A percentile compares a stretch with the other conserved stretches of the same genome.
Evolutionary conservation across 2,329 filamentous ascomycete genomes (phyloP).

Genomic region (Ophiognomonia clavigignenti-juglandacearum): DNA sequence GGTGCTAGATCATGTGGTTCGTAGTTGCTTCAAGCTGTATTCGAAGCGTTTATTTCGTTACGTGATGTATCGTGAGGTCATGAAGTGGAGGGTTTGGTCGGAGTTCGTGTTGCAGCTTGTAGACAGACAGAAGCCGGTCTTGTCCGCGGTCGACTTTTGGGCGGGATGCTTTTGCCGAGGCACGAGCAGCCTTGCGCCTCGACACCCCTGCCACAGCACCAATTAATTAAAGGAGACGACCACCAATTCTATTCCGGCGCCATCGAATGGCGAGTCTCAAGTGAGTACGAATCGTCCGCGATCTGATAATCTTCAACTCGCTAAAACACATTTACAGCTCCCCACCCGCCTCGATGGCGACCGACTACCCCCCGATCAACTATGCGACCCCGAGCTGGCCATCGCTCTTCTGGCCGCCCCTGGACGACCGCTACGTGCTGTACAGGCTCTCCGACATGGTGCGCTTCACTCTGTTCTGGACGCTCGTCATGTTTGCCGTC

Average conservation of each 20-base stretch:
- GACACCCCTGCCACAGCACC: conserved; percentile 5
- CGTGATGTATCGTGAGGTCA: too few species aligned
- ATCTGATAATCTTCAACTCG: neutral
- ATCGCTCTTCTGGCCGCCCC: conserved; percentile 71
- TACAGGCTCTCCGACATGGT: conserved; percentile 75
- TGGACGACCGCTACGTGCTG: conserved; percentile 52
- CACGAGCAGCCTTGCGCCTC: conserved; percentile 13
- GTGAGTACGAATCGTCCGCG: neutral
- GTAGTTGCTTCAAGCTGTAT: neutral
- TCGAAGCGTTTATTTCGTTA: neutral
- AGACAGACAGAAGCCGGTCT: too few species aligned
- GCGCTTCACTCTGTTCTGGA: conserved; percentile 86
- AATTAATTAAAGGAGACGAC: neutral
- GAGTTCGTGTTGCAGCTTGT: too few species aligned
- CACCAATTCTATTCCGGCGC: neutral
- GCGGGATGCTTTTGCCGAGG: conserved; percentile 24
- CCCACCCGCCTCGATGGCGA: conserved; percentile 10
- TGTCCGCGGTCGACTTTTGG: neutral
- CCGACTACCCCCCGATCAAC: conserved; percentile 37
- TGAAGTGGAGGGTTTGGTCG: too few species aligned
- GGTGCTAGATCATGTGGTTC: neutral
- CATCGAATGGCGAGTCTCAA: conserved; percentile 2
- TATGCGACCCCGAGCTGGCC: conserved; percentile 73
- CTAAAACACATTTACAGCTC: conserved; percentile 2
- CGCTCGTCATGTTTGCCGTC: conserved; percentile 68